Evolutionary conservation across 768 basidiomycete genomes (phyloP), one percentile per base, ranked within the genome.

Genomic region (Lepiota venenata): DNA sequence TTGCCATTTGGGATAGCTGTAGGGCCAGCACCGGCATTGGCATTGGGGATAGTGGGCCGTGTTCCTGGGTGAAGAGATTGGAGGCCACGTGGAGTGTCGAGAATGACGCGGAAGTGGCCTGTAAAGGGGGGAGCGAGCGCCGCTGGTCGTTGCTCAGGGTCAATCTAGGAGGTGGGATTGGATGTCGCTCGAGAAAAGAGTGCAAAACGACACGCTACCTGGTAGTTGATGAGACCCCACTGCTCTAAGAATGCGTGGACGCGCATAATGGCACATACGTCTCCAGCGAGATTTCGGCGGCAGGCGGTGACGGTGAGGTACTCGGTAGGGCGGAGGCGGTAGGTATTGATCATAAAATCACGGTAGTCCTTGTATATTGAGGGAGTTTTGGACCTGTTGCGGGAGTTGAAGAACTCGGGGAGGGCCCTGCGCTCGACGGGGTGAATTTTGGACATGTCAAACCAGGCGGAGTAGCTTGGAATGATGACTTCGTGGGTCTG

Each of bases 311-410:
- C 91, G 15, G 97, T 99, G 55, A 99, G 80, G 63, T 99, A 99
- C 68, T 99, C 97, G 20, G 81, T 82, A 1, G 97, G 97, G 47
- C 97, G 81, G 37, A 99, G 78, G 47, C 97, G 80, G 71, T 98
- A 98, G 1, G 97, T 94, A 74, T 99, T 98, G 69, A 99, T 84
- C 96, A 99, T 99, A 62, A 99, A 99, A 77, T 99, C 96, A 56
- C 97, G 85, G 65, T 99, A 99, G 68, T 99, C 96, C 70, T 98
- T 98, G 78, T 98, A 99, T 58, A 98, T 93, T 16, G 91, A 79
- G 0, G 97, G 96, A 1, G 96, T 97, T 74, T 99, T 99, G 58
- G 87, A 90, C 52, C 95, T 74, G 69, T 98, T 98, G 50, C 93
- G 80, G 42, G 90, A 91, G 67, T 93, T 94, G 82, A 99, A 99